Conservation (phyloP, 768 basidiomycete genomes). For the Suillus americanus region DNA sequence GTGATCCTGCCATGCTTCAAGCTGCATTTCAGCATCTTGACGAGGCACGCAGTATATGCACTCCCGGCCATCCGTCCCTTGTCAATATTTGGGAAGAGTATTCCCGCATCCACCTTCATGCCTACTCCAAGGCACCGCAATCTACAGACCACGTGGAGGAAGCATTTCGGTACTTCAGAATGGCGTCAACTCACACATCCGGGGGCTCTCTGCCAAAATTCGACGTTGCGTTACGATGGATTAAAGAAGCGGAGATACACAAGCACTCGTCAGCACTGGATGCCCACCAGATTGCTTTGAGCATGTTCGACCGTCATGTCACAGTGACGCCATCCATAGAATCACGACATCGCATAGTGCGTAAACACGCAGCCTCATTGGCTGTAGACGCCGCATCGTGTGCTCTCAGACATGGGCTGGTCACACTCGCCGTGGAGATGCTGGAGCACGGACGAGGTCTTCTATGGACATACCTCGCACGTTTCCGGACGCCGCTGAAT, state of each 20-base stretch:
- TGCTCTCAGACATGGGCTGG: conserved; percentile 22
- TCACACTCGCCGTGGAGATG: conserved; percentile 27
- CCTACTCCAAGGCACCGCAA: conserved; percentile 21
- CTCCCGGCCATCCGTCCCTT: conserved; percentile 18
- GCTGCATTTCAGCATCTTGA: conserved; percentile 26
- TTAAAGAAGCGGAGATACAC: conserved; percentile 19
- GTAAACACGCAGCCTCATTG: conserved; percentile 15
- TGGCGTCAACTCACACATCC: conserved; percentile 15
- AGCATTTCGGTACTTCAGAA: conserved; percentile 25
- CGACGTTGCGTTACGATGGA: conserved; percentile 22
- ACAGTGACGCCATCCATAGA: conserved; percentile 16
- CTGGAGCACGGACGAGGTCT: conserved; percentile 34
- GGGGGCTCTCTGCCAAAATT: conserved; percentile 20
- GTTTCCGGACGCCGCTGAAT: conserved; percentile 25
- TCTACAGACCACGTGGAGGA: conserved; percentile 20
- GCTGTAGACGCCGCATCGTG: conserved; percentile 29
- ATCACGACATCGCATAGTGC: conserved; percentile 18
- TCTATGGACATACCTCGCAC: conserved; percentile 34
- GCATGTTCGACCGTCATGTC: conserved; percentile 21
- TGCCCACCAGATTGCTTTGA: conserved; percentile 27
- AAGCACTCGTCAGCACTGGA: conserved; percentile 29
- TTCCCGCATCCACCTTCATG: conserved; percentile 22
- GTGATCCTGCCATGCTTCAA: conserved; percentile 23
- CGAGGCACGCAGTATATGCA: conserved; percentile 23
- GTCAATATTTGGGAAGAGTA: conserved; percentile 24